A percentile compares a stretch with the other conserved stretches of the same genome.
Conservation (phyloP, 2,329 filamentous ascomycete species). For the Aspergillus novofumigatus region DNA sequence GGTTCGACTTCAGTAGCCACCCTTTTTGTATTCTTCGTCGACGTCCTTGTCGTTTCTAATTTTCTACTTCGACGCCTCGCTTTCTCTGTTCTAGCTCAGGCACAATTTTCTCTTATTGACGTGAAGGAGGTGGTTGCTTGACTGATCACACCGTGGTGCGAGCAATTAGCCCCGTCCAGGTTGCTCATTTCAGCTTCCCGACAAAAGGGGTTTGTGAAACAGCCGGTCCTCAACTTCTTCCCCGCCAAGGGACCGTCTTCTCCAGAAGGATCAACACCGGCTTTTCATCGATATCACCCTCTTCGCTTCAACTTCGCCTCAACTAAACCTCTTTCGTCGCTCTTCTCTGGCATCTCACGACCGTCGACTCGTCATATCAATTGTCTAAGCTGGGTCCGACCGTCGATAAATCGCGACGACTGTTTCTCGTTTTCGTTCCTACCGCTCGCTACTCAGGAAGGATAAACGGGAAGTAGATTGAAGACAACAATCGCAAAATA, state of each 20-base stretch:
- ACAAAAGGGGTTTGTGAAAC: constrained; percentile 3
- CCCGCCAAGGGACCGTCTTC: neutral
- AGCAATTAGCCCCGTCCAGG: neutral
- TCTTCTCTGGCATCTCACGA: neutral
- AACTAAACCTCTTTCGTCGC: neutral
- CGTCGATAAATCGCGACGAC: constrained; percentile 5
- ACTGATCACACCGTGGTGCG: neutral
- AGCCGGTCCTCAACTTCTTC: constrained; percentile 1
- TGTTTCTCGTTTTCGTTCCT: neutral
- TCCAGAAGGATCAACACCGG: neutral
- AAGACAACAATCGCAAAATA: constrained; percentile 11
- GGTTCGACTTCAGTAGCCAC: neutral
- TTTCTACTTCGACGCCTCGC: neutral
- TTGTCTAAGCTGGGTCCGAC: neutral
- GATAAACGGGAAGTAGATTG: constrained; percentile 5
- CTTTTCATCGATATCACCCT: neutral
- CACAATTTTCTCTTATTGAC: neutral
- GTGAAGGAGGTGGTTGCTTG: neutral
- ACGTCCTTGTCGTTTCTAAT: neutral
- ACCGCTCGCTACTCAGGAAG: neutral
- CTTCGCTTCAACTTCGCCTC: neutral
- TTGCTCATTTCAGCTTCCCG: neutral
- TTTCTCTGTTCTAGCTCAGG: neutral
- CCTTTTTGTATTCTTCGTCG: neutral
- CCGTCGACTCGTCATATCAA: neutral